Evolutionary conservation across 2,329 filamentous ascomycete genomes (phyloP).

Genomic region (Diplodia corticola): DNA sequence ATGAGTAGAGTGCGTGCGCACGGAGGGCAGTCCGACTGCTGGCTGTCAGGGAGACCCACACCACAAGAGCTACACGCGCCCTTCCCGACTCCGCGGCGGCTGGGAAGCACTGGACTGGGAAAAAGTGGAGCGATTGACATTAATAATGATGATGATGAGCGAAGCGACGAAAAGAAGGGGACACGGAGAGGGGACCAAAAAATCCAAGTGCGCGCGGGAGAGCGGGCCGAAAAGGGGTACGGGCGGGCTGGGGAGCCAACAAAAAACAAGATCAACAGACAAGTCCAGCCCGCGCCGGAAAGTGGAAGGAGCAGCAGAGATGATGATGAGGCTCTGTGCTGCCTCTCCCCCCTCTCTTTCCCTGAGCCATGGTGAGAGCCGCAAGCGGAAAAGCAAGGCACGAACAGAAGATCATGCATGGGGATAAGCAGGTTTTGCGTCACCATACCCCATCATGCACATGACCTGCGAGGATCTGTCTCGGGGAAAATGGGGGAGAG

Average conservation of each 20-base stretch:
- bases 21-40: background rate
- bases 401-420: background rate
- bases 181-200: background rate
- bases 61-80: background rate
- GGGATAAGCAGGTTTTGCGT: conserved; percentile 10
- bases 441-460: background rate
- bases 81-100: background rate
- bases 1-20: background rate
- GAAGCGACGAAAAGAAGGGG: background rate
- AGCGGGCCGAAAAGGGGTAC: background rate
- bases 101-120: background rate
- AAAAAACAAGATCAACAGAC: background rate
- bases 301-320: background rate
- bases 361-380: too few relatives aligned
- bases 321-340: background rate
- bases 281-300: background rate
- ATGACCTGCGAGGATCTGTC: background rate
- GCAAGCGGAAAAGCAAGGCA: background rate
- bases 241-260: background rate
- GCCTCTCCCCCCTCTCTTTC: background rate
- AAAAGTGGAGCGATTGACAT: background rate
- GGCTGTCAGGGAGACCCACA: background rate
- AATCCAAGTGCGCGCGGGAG: background rate
- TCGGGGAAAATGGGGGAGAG: background rate
- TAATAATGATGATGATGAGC: background rate